A percentile compares a stretch with the other conserved stretches of the same genome.
Conservation (phyloP, 768 basidiomycete species). For the Pleurotus giganteus region DNA sequence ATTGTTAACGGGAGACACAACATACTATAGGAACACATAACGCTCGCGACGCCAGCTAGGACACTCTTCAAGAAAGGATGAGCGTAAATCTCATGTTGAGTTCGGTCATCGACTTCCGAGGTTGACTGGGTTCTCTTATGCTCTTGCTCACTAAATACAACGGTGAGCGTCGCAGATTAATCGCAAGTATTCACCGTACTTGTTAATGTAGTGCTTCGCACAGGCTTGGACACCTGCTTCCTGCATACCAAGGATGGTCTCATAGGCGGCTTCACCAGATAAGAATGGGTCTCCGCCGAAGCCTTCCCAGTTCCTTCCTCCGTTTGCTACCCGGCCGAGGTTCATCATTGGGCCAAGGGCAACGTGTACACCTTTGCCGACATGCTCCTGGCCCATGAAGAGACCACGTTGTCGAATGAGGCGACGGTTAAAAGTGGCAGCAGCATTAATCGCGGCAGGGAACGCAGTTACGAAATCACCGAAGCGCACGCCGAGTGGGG, state of each 20-base stretch:
- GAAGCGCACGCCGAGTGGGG: constrained; percentile 76
- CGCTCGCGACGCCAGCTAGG: constrained; percentile 68
- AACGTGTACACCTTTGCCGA: constrained; percentile 80
- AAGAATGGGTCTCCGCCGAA: constrained; percentile 91
- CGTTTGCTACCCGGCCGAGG: constrained; percentile 66
- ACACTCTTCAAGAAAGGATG: constrained; percentile 70
- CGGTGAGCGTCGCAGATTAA: constrained; percentile 38
- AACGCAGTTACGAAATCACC: constrained; percentile 75
- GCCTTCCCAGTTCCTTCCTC: constrained; percentile 95
- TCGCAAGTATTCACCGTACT: constrained; percentile 39
- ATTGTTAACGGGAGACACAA: constrained; percentile 2
- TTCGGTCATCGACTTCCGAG: constrained; percentile 78
- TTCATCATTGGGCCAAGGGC: constrained; percentile 86
- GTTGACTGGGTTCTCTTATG: constrained; percentile 50
- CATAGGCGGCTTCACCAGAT: constrained; percentile 72
- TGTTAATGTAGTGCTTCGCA: constrained; percentile 81
- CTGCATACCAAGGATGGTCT: constrained; percentile 85
- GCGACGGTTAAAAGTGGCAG: constrained; percentile 79
- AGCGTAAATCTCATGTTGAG: constrained; percentile 72
- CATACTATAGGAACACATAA: constrained; percentile 80
- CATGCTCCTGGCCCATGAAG: constrained; percentile 81
- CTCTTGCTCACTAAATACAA: constrained; percentile 59
- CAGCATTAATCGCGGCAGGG: constrained; percentile 82
- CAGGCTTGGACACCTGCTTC: constrained; percentile 78
- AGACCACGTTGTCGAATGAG: constrained; percentile 75